phyloP scores from a whole-genome alignment of 345 rosid species.

The Pugionium cornutum region DNA sequence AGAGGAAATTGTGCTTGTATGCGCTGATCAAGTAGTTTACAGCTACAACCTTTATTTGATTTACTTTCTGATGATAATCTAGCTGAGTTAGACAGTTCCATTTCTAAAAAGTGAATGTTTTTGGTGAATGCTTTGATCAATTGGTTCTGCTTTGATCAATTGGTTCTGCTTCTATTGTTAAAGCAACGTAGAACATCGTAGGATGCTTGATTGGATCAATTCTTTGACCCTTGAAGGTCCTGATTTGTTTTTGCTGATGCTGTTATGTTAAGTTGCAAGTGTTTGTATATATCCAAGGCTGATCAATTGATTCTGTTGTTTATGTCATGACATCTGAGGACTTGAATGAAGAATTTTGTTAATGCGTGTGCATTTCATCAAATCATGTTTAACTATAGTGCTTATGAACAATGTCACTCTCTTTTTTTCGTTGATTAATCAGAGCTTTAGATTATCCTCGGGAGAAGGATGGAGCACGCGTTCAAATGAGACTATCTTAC shows the following conservation, averaged over 20 bases:
- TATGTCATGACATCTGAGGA: not conserved
- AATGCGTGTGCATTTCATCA: not conserved
- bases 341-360: not conserved
- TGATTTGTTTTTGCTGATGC: not conserved
- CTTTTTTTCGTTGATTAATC: conserved; percentile 16
- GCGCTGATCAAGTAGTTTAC: not conserved
- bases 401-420: not conserved
- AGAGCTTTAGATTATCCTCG: conserved; percentile 90
- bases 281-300: not conserved
- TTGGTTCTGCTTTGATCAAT: not conserved
- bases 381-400: not conserved
- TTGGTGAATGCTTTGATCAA: conserved; percentile 3
- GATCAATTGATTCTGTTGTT: not conserved
- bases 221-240: not conserved
- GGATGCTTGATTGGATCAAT: not conserved
- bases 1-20: not conserved
- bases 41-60: not conserved
- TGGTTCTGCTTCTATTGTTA: not conserved
- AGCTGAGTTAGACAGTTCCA: not conserved
- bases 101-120: not conserved
- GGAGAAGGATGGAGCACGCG: conserved; percentile 79
- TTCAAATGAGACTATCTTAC: conserved; percentile 94
- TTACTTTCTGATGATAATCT: not conserved
- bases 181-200: not conserved
- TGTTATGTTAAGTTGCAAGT: not conserved